phyloP scores from a whole-genome alignment of 257 asterid genomes.

The Solanum okadae region DNA sequence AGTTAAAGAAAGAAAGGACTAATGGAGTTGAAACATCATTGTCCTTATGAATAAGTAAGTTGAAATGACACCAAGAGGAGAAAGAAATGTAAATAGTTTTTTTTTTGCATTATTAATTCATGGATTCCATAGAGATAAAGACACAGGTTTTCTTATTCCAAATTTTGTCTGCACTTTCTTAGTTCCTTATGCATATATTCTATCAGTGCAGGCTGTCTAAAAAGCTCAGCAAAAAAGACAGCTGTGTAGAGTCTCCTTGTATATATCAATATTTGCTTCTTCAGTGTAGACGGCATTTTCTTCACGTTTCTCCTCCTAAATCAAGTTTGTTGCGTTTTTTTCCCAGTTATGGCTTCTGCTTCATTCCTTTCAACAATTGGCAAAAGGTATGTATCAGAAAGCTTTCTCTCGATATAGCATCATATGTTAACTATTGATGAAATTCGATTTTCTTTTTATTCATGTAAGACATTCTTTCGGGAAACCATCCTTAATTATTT shows the following conservation, averaged over 20 bases:
- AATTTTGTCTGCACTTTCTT: neutral
- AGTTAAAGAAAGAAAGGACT: neutral
- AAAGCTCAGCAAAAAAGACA: neutral
- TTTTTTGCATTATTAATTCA: neutral
- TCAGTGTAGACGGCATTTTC: neutral
- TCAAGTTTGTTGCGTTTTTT: neutral
- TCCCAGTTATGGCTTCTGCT: conserved; percentile 12
- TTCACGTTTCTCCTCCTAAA: neutral
- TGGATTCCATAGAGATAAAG: neutral
- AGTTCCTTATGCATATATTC: neutral
- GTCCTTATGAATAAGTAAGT: neutral
- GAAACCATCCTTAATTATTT: neutral
- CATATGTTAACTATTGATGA: neutral
- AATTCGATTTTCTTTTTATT: neutral
- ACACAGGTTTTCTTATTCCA: neutral
- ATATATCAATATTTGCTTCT: neutral
- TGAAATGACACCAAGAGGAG: neutral
- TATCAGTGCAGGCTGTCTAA: neutral
- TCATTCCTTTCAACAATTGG: conserved; percentile 15
- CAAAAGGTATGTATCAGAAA: conserved; percentile 5
- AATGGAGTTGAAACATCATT: neutral
- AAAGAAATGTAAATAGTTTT: neutral
- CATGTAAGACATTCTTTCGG: neutral
- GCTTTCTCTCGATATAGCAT: neutral
- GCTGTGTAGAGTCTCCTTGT: neutral